Evolutionary conservation across 768 basidiomycete species (phyloP), one percentile per base, ranked within the genome.

Genomic region (Suillus occidentalis): DNA sequence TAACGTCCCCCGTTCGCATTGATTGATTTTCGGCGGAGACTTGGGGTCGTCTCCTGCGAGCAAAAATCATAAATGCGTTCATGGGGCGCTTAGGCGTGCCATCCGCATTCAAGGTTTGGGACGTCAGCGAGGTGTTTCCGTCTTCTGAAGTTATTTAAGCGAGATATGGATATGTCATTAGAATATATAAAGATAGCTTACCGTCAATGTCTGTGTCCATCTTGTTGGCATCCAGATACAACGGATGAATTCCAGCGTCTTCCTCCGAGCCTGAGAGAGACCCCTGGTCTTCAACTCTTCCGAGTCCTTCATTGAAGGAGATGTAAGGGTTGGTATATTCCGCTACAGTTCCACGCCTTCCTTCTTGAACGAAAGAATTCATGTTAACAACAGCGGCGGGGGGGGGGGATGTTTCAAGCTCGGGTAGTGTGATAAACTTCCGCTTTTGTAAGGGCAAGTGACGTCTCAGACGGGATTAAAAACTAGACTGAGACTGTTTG

Each of bases 21-120:
- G 91, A 86, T 74, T 93, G 92, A 73, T 95, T 91, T 67, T 90
- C 90, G n/a, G 90, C 87, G 9, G 90, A 87, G 40, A 95, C 91
- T 75, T 95, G 90, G 20, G 92, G 92, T 50, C 92, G 81, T 64
- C 92, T 84, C 61, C 89, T 84, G 28, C 92, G 86, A 66, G 93
- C 92, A 71, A 94, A 95, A 65, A 95, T 94, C 92, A 95, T 94
- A 80, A 95, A 95, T 25, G 92, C 92, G 75, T 95, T 95, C 92
- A 95, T 94, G 40, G 92, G 92, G 14, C 92, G 87, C 74, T 94
- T 94, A 31, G 92, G 92, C 56, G 92, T 94, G 34, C 92, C 92
- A 70, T 95, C 92, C 2, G 90, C 83, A 74, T 95, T 95, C 64
- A 94, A 83, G 16, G 90, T 88, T 76, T 94, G 92, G 4, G 85